Base-by-base conservation (phyloP, 345 rosid genomes). In the Citrus reticulata region DNA sequence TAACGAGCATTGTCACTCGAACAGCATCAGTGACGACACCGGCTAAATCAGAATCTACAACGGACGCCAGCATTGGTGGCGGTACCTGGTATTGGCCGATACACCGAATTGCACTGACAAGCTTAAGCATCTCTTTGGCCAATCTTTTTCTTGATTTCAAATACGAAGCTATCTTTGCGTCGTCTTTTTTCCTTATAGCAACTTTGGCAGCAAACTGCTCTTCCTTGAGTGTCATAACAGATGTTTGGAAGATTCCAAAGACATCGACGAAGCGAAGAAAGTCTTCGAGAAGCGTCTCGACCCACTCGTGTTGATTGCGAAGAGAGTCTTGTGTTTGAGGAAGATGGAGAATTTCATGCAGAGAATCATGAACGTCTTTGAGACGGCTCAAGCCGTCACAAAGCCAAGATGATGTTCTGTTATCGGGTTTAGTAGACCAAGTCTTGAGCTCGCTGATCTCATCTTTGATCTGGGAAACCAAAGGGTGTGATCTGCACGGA, bases 401-500 rank as follows among this genome's bases (percentile, higher is more conserved):
- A 60, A 89, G 84, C 87, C 82, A 87, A 6, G 82, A 76, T 1
- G 89, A 77, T 25, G 89, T 68, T 22, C 82, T 78, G 59, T 58
- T 54, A 3, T 81, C 51, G 2, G 77, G 70, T 32, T 82, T 70
- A 39, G 79, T 70, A 0, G 86, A 77, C 87, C 86, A 84, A 7
- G 61, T 42, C 7, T 72, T 75, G 55, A 89, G 87, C 35, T 79
- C 79, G 24, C 66, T 22, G 83, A 86, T 77, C 34, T 84, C 86
- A 29, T 80, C 79, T 22, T 59, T 70, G 83, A 91, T 80, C 32
- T 83, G 91, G 76, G 88, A 85, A 79, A 91, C 80, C 70, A 89
- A 80, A 39, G 92, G 94, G 76, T 86, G 92, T 16, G 94, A 85
- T 67, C 92, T 77, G 77, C 80, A 82, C 11, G 94, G 92, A 39